Evolutionary conservation across 495 filamentous ascomycete genomes (phyloP), one percentile per base, ranked within the genome.

Genomic region (Glonium stellatum): DNA sequence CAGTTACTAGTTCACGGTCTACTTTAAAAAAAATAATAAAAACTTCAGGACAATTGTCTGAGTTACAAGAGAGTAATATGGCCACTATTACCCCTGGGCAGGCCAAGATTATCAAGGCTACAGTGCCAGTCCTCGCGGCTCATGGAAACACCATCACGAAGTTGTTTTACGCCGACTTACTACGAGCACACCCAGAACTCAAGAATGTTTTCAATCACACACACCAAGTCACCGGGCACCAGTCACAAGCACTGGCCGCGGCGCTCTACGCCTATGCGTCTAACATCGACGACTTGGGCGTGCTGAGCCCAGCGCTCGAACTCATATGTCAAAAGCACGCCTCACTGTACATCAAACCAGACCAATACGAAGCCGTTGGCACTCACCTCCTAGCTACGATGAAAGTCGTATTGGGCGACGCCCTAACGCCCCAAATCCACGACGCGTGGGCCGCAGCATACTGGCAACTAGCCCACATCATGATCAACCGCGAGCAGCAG

Each of bases 291-390:
- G 78, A 88, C 72, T 79, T 88, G 5, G 76, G 74, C 55, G 81
- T 78, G 25, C 77, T 91, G 4, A 60, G 70, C 36, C 76, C 79
- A 5, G 82, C 84, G 37, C 79, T 91, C n/a, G 83, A 85, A 70
- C 78, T 83, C 63, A 89, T 91, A 68, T 84, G 84, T 68, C 79
- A 87, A 71, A 89, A 89, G 72, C 87, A 91, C 63, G 86, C 82
- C 46, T 86, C 82, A 0, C 80, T 90, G 34, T 82, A 82, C 71
- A 82, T 91, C 64, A 72, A 79, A 57, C 81, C 87, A 22, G 84
- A 80, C 8, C 79, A 87, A 59, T 90, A 89, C 73, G 68, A 79
- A 47, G 80, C 87, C 52, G 87, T 91, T 31, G 87, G 83, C 56
- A 79, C 78, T 64, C 78, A 82, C 71, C 79, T 90, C 8, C 77